These are phyloP conservation scores for Dendrocalamus latiflorus DNA, from an alignment of 202 grass and related monocot species.

Conservation along the genomic window DNA sequence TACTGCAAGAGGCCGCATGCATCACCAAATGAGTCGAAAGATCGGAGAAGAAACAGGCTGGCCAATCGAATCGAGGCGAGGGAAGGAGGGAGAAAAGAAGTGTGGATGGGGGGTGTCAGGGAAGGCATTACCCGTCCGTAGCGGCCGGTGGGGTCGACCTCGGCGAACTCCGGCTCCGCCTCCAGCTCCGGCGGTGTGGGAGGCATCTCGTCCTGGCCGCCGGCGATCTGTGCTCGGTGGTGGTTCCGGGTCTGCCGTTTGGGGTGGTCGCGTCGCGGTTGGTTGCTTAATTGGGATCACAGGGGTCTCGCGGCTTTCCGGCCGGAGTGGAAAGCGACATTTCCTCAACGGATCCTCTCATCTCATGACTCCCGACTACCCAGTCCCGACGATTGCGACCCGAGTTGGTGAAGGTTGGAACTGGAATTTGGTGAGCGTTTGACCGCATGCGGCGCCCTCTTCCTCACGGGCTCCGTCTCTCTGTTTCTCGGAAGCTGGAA, in stretches of 20 bases:
- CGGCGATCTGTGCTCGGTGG: not conserved
- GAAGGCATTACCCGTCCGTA: slow-evolving; percentile 51
- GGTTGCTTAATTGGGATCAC: slow-evolving; percentile 39
- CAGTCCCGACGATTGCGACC: no score
- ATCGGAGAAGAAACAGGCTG: not conserved
- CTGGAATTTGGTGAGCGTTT: no score
- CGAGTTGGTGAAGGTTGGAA: no score
- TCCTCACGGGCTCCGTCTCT: no score
- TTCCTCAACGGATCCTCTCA: not conserved
- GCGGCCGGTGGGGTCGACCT: slow-evolving; percentile 69
- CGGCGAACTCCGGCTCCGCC: slow-evolving; percentile 54
- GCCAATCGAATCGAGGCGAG: not conserved
- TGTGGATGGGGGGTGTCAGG: not conserved
- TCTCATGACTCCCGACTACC: no score
- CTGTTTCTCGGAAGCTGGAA: no score
- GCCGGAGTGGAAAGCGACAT: slow-evolving; percentile 20
- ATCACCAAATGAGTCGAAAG: not conserved
- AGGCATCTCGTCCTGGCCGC: not conserved
- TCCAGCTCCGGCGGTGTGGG: slow-evolving; percentile 34
- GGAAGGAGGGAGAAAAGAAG: not conserved
- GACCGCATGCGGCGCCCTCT: no score
- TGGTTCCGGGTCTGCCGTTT: not conserved
- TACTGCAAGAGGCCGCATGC: slow-evolving; percentile 40
- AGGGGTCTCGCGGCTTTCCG: slow-evolving; percentile 19
- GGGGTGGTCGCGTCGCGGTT: not conserved